Base-by-base conservation (phyloP, 139 green algal species). In the Pleodorina starrii region DNA sequence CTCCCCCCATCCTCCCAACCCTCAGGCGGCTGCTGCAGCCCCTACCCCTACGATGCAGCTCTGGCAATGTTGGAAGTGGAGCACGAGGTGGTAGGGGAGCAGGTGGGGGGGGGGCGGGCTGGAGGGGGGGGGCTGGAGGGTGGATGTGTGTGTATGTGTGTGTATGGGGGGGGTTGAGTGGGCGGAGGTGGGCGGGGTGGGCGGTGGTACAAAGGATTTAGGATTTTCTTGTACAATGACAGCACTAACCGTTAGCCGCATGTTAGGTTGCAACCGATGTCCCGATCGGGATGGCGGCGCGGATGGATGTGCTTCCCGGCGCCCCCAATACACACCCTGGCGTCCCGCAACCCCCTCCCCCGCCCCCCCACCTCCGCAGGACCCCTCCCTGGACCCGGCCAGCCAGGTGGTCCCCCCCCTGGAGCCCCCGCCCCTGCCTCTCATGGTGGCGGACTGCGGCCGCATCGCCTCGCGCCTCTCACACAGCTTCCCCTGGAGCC, bases 41-140 rank as follows among this genome's bases (percentile, higher is more conserved):
- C 93, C 2, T 94, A 96, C 51, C 91, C 96, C 19, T 98, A 93
- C 86, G 95, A 97, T 68, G 93, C 95, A 0, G 94, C 96, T 10
- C 93, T 98, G 69, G 95, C 94, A 79, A 93, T 98, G 86, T 85
- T 98, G 51, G 91, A 93, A 72, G 76, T 93, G 17, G 90, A 93
- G 73, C 86, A 85, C 25, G 82, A 92, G 40, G 88, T 94, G 66
- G 74, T 78, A 10, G 86, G 79, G 1, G 73, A 57, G 1, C 46
- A 87, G 83, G 69, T 80, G 71, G 0, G 74, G 2, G 1, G 16
- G 23, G 57, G n/a, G n/a, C n/a, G n/a, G 29, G 23, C 10, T 40
- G 43, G 43, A 38, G 35, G 51, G 12, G 51, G 48, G 69, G 59
- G n/a, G 17, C 17, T n/a, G 29, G 23, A 69, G 57, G 48, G 48